Evolutionary conservation across 768 basidiomycete species (phyloP).

Genomic region (Rossbeevera mucosa): DNA sequence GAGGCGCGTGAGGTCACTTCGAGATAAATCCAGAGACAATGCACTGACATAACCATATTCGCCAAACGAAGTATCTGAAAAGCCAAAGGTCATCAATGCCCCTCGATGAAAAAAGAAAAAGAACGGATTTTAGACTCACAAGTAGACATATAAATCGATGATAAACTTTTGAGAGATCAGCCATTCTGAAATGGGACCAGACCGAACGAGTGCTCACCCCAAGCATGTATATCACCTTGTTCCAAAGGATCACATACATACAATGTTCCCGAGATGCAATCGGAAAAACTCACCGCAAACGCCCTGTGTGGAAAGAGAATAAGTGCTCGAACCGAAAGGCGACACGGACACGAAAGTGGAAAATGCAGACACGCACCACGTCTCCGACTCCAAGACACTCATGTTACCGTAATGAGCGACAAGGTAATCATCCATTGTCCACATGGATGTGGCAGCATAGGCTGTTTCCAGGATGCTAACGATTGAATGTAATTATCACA

Average conservation of each 20-base stretch:
- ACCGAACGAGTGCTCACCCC: constrained; percentile 14
- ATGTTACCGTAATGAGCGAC: constrained; percentile 15
- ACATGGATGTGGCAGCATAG: constrained; percentile 21
- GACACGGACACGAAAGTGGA: not conserved
- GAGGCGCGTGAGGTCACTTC: not conserved
- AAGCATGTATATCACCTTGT: constrained; percentile 19
- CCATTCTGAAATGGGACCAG: not conserved
- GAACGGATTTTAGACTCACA: constrained; percentile 10
- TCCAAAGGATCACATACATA: not conserved
- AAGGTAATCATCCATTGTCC: constrained; percentile 23
- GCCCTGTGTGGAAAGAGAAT: not conserved
- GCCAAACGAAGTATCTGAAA: constrained; percentile 26
- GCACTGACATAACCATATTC: constrained; percentile 27
- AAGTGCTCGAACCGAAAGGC: constrained; percentile 39
- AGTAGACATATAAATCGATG: constrained; percentile 25
- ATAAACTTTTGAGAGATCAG: constrained; percentile 18
- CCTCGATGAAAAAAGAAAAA: too few species aligned
- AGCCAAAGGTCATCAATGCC: not conserved
- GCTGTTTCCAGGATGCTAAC: constrained; percentile 20
- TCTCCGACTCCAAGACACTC: constrained; percentile 6
- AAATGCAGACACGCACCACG: constrained; percentile 15
- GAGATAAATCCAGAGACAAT: not conserved
- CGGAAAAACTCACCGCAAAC: not conserved
- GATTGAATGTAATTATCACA: not conserved
- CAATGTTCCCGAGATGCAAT: not conserved